These are phyloP conservation scores for Paecilomyces sp. DNA, from an alignment of 2,329 filamentous ascomycete genomes.

Conservation along the genomic window DNA sequence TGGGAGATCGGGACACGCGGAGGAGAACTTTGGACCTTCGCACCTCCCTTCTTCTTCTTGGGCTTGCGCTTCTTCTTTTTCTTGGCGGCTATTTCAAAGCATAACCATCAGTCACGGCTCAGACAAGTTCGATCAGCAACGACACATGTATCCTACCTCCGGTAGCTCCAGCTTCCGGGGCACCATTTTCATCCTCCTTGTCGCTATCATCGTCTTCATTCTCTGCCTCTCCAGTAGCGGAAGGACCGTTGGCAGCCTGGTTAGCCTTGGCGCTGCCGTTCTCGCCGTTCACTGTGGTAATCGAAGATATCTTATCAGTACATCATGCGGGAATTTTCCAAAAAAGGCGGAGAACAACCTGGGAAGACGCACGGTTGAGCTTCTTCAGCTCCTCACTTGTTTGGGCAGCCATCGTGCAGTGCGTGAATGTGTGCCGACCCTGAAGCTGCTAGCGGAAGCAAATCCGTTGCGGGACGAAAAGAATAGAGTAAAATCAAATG, in stretches of 20 bases:
- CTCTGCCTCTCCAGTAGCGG: conserved; percentile 41
- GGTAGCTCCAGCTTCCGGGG: conserved; percentile 28
- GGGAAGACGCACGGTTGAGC: conserved; percentile 28
- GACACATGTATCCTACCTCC: conserved; percentile 21
- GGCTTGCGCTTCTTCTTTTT: conserved; percentile 82
- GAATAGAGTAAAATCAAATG: not conserved
- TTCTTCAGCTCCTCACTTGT: conserved; percentile 33
- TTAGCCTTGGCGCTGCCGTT: conserved; percentile 27
- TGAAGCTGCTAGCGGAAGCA: conserved; percentile 6
- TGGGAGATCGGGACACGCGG: conserved; percentile 67
- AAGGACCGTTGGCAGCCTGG: conserved; percentile 21
- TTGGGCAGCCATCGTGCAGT: conserved; percentile 35
- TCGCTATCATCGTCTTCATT: conserved; percentile 50
- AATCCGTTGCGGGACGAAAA: not conserved
- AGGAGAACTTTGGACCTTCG: conserved; percentile 68
- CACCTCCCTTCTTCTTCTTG: conserved; percentile 55
- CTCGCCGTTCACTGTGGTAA: conserved; percentile 30
- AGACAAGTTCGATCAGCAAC: not conserved
- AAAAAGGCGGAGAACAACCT: not conserved
- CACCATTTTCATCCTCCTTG: conserved; percentile 41
- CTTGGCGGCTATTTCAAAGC: conserved; percentile 40
- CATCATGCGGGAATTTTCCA: not conserved
- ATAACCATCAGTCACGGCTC: not conserved
- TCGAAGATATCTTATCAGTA: conserved; percentile 13
- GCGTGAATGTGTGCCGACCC: conserved; percentile 1